Evolutionary conservation across 1,284 basidiomycete species (phyloP).

Genomic region (Inonotus obliquus): DNA sequence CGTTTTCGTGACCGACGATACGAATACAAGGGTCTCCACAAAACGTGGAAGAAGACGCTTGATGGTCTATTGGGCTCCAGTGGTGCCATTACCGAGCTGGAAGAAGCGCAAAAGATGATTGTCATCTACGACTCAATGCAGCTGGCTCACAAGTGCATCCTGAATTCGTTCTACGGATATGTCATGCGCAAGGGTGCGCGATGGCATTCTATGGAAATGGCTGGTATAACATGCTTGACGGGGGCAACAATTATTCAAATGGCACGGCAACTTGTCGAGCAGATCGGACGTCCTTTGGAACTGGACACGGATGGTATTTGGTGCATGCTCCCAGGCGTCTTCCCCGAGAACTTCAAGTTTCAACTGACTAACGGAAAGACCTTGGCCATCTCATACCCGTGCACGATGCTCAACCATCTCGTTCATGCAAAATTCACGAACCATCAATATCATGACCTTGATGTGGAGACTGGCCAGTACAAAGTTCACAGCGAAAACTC

Average conservation of each 20-base stretch:
- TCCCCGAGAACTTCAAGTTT: conserved; percentile 98
- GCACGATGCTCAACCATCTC: conserved; percentile 99
- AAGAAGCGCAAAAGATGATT: conserved; percentile 99
- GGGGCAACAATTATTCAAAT: conserved; percentile 99
- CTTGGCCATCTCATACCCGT: conserved; percentile 94
- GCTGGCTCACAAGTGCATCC: conserved; percentile 98
- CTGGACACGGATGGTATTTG: conserved; percentile 99
- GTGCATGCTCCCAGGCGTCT: conserved; percentile 99
- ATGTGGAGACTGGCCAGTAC: conserved; percentile 83
- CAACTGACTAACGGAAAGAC: conserved; percentile 85
- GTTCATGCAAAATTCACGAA: conserved; percentile 97
- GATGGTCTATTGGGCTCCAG: conserved; percentile 70
- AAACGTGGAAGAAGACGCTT: conserved; percentile 99
- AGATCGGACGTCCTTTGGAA: conserved; percentile 95
- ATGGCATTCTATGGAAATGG: conserved; percentile 99
- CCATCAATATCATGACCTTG: conserved; percentile 94
- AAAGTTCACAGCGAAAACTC: conserved; percentile 93
- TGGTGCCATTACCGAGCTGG: conserved; percentile 77
- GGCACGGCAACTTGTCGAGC: conserved; percentile 97
- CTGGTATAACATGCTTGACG: conserved; percentile 97
- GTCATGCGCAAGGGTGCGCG: conserved; percentile 99
- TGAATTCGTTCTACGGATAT: conserved; percentile 99
- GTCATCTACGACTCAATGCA: conserved; percentile 99
- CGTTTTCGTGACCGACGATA: conserved; percentile 97
- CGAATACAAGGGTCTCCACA: conserved; percentile 98